These are phyloP conservation scores for Candida nonsorbophila DNA, from an alignment of 805 yeast species.

Conservation along the genomic window DNA sequence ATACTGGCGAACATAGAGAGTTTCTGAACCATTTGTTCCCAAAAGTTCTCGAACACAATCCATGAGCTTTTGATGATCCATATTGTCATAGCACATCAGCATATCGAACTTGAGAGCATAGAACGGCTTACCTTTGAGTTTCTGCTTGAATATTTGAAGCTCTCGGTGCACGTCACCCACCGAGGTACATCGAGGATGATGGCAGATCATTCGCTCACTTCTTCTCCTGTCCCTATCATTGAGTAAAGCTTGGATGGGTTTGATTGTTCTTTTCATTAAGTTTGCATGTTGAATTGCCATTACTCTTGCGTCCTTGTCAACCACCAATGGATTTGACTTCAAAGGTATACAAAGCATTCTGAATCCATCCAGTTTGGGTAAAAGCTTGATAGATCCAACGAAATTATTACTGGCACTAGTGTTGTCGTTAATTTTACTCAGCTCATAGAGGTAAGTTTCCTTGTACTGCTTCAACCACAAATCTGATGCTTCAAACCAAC, in stretches of 20 bases:
- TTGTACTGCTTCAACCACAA: conserved; percentile 42
- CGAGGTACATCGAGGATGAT: conserved; percentile 32
- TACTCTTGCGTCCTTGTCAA: too few relatives aligned
- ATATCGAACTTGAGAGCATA: conserved; percentile 71
- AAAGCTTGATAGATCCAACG: conserved; percentile 5
- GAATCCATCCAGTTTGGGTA: conserved; percentile 60
- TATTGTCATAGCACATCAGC: conserved; percentile 68
- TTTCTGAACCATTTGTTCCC: conserved; percentile 12
- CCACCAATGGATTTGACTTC: conserved; percentile 6
- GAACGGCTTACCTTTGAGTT: conserved; percentile 21
- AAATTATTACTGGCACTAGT: conserved; percentile 4
- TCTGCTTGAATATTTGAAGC: conserved; percentile 32
- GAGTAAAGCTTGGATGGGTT: conserved; percentile 7
- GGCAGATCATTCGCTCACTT: too few relatives aligned
- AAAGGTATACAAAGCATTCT: conserved; percentile 56
- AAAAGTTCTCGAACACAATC: conserved; percentile 25
- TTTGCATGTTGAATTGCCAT: too few relatives aligned
- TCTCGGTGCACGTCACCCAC: conserved; percentile 38
- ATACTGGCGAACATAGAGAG: conserved; percentile 16
- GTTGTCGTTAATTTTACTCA: conserved; percentile 4
- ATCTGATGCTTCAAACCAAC: conserved; percentile 47
- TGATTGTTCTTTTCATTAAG: too few relatives aligned
- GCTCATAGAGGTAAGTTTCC: conserved; percentile 22
- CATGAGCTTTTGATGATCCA: conserved; percentile 45
- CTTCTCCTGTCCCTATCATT: conserved; percentile 5